phyloP scores from a whole-genome alignment of 2,329 filamentous ascomycete species.

The Mycogone perniciosa region DNA sequence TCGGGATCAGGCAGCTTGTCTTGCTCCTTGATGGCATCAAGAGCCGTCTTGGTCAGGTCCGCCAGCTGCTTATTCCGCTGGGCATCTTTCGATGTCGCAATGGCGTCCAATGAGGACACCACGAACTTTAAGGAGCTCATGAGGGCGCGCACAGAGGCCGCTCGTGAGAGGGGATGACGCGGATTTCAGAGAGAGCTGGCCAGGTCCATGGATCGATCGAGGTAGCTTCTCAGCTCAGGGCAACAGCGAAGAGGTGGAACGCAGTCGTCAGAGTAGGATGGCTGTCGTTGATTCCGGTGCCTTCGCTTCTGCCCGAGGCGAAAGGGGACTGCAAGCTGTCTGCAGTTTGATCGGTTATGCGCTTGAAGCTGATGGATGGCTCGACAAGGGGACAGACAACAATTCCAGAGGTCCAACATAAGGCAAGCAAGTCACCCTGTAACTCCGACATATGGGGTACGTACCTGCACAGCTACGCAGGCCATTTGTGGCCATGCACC shows the following conservation, averaged over 20 bases:
- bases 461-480: too few species aligned
- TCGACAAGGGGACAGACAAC: too few species aligned
- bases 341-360: too few species aligned
- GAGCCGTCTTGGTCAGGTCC: slow-evolving; percentile 73
- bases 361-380: too few species aligned
- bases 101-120: slow-evolving; percentile 84
- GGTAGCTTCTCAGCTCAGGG: too few species aligned
- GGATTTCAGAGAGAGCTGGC: slow-evolving; percentile 8
- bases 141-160: slow-evolving; percentile 41
- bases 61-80: slow-evolving; percentile 77
- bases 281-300: not conserved
- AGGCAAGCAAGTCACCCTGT: too few species aligned
- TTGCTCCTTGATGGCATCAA: slow-evolving; percentile 78
- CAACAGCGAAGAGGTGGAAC: too few species aligned
- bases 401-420: too few species aligned
- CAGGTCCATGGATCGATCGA: slow-evolving; percentile 12
- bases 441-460: too few species aligned
- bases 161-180: slow-evolving; percentile 9
- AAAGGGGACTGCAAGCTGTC: too few species aligned
- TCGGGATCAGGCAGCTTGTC: slow-evolving; percentile 84
- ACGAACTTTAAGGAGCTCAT: slow-evolving; percentile 96
- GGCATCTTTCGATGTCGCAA: slow-evolving; percentile 86
- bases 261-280: not conserved
- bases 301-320: too few species aligned
- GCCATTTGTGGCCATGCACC: too few species aligned